Percentiles rank a stretch among this genome's conserved stretches.
These are phyloP conservation scores for Cutaneotrichosporon cavernicola DNA, from an alignment of 1,284 basidiomycete species.

Conservation along the genomic window DNA sequence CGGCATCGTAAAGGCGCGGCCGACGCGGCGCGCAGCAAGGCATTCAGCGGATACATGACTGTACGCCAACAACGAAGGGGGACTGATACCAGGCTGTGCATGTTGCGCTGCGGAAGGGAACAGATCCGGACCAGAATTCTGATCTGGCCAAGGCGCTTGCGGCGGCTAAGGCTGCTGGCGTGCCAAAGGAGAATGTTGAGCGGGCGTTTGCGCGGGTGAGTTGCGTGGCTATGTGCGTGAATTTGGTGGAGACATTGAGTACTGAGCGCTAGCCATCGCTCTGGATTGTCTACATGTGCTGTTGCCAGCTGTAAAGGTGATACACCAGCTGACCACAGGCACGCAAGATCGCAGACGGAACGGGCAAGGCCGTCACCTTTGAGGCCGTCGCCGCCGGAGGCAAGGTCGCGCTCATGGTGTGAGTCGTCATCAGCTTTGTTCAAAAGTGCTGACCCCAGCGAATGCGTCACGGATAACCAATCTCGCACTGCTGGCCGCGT, in stretches of 20 bases:
- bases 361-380: slow-evolving; percentile 57
- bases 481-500: slow-evolving; percentile 68
- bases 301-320: no score
- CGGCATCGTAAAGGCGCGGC: slow-evolving; percentile 73
- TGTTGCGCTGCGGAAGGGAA: slow-evolving; percentile 65
- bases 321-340: slow-evolving; percentile 28
- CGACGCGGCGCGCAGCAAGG: slow-evolving; percentile 64
- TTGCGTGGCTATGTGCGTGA: neutral
- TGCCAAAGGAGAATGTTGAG: slow-evolving; percentile 76
- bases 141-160: slow-evolving; percentile 64
- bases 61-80: slow-evolving; percentile 54
- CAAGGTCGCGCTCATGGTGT: slow-evolving; percentile 73
- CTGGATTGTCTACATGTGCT: no score
- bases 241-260: neutral
- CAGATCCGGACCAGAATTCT: slow-evolving; percentile 65
- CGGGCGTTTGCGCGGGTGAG: slow-evolving; percentile 66
- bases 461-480: slow-evolving; percentile 72
- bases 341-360: slow-evolving; percentile 35
- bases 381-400: slow-evolving; percentile 68
- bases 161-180: slow-evolving; percentile 63
- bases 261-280: no score
- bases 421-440: slow-evolving; percentile 40
- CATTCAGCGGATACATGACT: slow-evolving; percentile 62
- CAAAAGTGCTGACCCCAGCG: slow-evolving; percentile 55
- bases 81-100: slow-evolving; percentile 64